Conservation (phyloP, 106 monocot genomes). For the Narthecium ossifragum region DNA sequence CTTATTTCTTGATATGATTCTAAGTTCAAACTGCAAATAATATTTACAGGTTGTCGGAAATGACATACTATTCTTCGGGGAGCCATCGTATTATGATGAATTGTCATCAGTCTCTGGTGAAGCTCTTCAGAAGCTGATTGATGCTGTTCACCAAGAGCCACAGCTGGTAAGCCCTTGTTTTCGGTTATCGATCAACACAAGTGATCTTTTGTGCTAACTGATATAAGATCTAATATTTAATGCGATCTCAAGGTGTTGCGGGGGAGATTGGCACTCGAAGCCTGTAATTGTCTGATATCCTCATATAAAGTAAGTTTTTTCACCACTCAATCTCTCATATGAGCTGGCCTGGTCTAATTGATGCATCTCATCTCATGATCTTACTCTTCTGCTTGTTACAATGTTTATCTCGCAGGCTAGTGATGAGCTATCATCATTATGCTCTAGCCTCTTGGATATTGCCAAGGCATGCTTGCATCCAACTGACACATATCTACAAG, state of each 20-base stretch:
- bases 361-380: neutral
- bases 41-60: constrained; percentile 22
- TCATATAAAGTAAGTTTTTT: constrained; percentile 15
- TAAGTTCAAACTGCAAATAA: too few species aligned
- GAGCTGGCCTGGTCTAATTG: neutral
- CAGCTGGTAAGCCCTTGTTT: constrained; percentile 8
- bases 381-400: neutral
- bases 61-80: constrained; percentile 20
- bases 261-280: constrained; percentile 32
- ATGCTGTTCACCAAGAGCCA: constrained; percentile 18
- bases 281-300: constrained; percentile 22
- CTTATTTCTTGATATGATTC: too few species aligned
- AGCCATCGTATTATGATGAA: constrained; percentile 15
- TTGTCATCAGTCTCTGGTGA: constrained; percentile 7
- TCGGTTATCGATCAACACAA: neutral
- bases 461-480: constrained; percentile 15
- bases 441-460: constrained; percentile 18
- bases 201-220: neutral
- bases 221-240: neutral
- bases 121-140: constrained; percentile 13
- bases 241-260: constrained; percentile 11
- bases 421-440: constrained; percentile 12
- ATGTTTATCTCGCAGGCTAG: constrained; percentile 14
- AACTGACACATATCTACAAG: constrained; percentile 15
- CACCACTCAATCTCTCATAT: neutral